Base-by-base conservation (phyloP, 805 yeast species). In the Millerago galiae region DNA sequence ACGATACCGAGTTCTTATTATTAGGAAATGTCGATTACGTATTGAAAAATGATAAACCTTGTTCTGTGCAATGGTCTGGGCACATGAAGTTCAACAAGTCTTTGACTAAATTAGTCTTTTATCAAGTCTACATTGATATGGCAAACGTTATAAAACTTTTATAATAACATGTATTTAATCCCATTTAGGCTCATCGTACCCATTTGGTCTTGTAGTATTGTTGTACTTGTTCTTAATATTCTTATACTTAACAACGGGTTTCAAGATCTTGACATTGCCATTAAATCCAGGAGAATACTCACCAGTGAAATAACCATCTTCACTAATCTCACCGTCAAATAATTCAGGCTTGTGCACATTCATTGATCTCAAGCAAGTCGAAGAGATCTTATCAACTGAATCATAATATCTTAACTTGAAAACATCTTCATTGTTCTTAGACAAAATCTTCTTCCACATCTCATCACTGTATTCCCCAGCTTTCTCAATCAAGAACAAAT, bases 341-440 rank as follows among this genome's bases (percentile, higher is more conserved):
- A 40, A 29, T 25, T 40, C 39, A 27, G 43, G 43, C 11, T 40
- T 40, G n/a, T 17, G n/a, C 8, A n/a, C 24, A 24, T 28, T 35
- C 43, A 40, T 40, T 12, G 43, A 40, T 40, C 16, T 40, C 32
- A 40, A 40, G 15, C 27, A 26, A n/a, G 43, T 40, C 11, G 43
- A 40, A 5, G 43, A 40, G 25, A 40, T 40, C 25, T 40, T 40
- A 18, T 40, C 43, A 30, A 40, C 43, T 1, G 43, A 40, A 14
- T 40, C 43, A 25, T 35, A 40, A 37, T 40, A 40, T 40, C 43
- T 40, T 30, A 40, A 17, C 8, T 28, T 12, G 9, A 40, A 35
- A 6, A 40, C 43, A 6, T 29, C 38, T 24, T 30, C 17, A 18
- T 17, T 30, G 7, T 35, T 37, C 24, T 35, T 40, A 8, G 17